phyloP scores from a whole-genome alignment of 2,329 filamentous ascomycete genomes.

The Karstenula rhodostoma region DNA sequence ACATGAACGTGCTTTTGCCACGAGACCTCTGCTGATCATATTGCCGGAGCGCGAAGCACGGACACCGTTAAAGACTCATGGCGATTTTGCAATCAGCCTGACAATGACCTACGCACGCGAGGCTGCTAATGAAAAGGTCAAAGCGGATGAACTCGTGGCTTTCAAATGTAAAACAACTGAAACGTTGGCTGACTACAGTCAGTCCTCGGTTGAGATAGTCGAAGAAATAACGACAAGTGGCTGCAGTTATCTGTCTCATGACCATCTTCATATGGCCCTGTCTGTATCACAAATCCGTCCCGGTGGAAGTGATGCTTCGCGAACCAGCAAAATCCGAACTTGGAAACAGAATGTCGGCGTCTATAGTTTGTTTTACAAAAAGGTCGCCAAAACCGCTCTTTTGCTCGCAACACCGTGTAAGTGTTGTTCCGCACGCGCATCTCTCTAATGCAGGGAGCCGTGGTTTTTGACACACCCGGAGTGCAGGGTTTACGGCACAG shows the following conservation, averaged over 20 bases:
- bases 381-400: background rate
- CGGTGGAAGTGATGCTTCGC: too few relatives aligned
- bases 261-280: too few relatives aligned
- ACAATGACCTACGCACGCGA: background rate
- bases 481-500: background rate
- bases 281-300: too few relatives aligned
- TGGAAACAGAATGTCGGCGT: background rate
- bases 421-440: background rate
- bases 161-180: background rate
- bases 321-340: background rate
- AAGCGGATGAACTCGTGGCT: background rate
- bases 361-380: background rate
- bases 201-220: background rate
- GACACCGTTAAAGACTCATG: background rate
- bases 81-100: background rate
- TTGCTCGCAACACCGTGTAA: background rate
- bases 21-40: background rate
- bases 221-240: background rate
- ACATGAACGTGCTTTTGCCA: background rate
- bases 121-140: background rate
- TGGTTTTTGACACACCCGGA: background rate
- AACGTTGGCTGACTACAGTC: background rate
- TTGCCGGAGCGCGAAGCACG: background rate
- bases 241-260: background rate
- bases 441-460: background rate